Evolutionary conservation across 306 rosid species (phyloP).

Genomic region (Begonia fuchsioides): DNA sequence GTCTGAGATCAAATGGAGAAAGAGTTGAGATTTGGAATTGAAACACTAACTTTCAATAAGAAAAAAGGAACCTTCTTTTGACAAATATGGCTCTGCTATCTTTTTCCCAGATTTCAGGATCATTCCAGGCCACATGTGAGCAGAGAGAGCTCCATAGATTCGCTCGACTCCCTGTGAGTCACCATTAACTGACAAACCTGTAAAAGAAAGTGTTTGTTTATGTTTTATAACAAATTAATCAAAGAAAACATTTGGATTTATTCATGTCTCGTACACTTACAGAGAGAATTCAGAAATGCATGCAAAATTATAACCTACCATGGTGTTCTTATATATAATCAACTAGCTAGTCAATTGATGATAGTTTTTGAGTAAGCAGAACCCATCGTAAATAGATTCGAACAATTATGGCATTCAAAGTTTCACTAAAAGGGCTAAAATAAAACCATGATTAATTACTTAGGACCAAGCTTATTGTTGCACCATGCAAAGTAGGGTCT

Average conservation of each 20-base stretch:
- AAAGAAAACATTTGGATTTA: no score
- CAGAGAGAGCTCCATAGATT: conserved; percentile 72
- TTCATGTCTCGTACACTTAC: no score
- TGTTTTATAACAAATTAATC: no score
- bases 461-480: neutral
- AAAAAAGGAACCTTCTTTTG: conserved; percentile 47
- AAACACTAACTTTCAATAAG: neutral
- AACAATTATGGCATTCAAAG: no score
- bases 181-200: conserved; percentile 72
- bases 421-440: neutral
- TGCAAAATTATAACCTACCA: no score
- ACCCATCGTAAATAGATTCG: no score
- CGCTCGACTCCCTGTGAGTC: conserved; percentile 91
- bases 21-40: conserved; percentile 10
- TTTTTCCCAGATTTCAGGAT: conserved; percentile 63
- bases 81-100: conserved; percentile 47
- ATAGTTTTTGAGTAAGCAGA: no score
- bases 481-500: conserved; percentile 10
- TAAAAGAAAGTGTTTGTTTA: neutral
- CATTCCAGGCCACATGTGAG: conserved; percentile 98
- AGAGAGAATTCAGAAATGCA: no score
- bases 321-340: no score
- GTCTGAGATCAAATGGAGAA: conserved; percentile 28
- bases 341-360: no score
- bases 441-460: neutral